These are phyloP conservation scores for Tricholoma flavovirens DNA, from an alignment of 768 basidiomycete species.

Conservation along the genomic window DNA sequence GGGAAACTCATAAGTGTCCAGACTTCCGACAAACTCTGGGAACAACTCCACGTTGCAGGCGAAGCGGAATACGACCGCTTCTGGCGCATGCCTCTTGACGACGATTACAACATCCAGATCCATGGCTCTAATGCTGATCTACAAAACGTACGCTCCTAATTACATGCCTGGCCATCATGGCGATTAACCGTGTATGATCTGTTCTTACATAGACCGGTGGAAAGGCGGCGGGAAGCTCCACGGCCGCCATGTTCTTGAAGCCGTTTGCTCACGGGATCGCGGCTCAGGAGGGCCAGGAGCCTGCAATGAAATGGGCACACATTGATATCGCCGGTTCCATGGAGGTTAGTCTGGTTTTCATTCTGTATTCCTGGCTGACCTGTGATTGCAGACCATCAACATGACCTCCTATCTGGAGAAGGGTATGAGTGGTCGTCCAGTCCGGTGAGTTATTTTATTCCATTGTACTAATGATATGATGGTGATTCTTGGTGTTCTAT, in stretches of 20 bases:
- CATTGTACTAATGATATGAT: not conserved
- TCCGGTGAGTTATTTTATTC: slow-evolving; percentile 49
- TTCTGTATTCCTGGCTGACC: not conserved
- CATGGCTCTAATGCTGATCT: slow-evolving; percentile 74
- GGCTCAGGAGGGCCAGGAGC: slow-evolving; percentile 46
- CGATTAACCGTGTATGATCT: not conserved
- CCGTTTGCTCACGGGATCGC: slow-evolving; percentile 75
- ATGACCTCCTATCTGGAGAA: slow-evolving; percentile 58
- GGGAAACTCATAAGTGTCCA: slow-evolving; percentile 16
- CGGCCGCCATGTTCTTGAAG: slow-evolving; percentile 85
- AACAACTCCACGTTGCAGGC: slow-evolving; percentile 61
- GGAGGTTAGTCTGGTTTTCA: slow-evolving; percentile 42
- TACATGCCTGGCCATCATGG: not conserved
- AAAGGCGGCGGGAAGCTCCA: slow-evolving; percentile 63
- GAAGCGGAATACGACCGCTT: slow-evolving; percentile 74
- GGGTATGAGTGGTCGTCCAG: slow-evolving; percentile 78
- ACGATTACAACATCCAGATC: slow-evolving; percentile 76
- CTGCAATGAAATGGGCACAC: slow-evolving; percentile 76
- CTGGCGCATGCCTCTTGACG: slow-evolving; percentile 89
- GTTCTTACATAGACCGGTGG: slow-evolving; percentile 56
- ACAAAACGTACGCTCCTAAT: slow-evolving; percentile 51
- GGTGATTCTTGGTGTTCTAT: not conserved
- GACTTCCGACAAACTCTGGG: slow-evolving; percentile 75
- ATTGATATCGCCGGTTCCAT: slow-evolving; percentile 78
- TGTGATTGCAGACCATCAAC: slow-evolving; percentile 37